Base-by-base conservation (phyloP, 129 eudicot genomes). In the Kitagawia praeruptora region DNA sequence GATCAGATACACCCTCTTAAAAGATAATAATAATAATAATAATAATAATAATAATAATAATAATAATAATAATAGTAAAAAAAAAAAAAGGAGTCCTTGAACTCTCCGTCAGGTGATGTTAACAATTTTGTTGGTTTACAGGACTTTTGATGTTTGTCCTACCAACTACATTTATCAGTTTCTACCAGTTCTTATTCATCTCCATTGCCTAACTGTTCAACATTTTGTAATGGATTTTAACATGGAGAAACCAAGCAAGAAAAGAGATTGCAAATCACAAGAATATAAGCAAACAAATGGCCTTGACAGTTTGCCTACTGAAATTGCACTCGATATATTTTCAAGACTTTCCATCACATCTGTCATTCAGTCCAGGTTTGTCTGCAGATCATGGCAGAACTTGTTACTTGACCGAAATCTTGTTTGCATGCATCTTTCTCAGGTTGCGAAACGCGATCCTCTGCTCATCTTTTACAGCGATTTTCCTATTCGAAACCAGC, bases 261-360 rank as follows among this genome's bases (percentile, higher is more conserved):
- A 78, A 82, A 70, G 42, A 14, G 27, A 54, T 16, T 63, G 75
- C 77, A 27, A 34, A 28, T 37, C 6, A 0, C 21, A 82, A 51
- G 28, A 71, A 70, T 64, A 41, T 8, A 18, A 64, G 40, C 71
- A 28, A 4, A 28, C 2, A 49, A 31, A 73, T 45, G 38, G 27
- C 66, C 75, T 87, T 34, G 79, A 81, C 19, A 77, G 25, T 41
- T 78, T 88, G 8, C 90, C 90, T 0, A 67, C 51, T 28, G 96
- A 90, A 58, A 80, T 88, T 6, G 78, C 85, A 75, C 76, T 88
- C 0, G 92, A 88, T 63, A 81, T 91, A 76, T 87, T 87, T 38
- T 82, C 83, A 5, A 85, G 96, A 53, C 85, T 91, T 0, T 89
- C 91, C 45, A 77, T 87, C 42, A 85, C 89, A 1, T 86, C 92